Base-by-base conservation (phyloP, 805 yeast genomes). In the Suhomyces pyralidae region DNA sequence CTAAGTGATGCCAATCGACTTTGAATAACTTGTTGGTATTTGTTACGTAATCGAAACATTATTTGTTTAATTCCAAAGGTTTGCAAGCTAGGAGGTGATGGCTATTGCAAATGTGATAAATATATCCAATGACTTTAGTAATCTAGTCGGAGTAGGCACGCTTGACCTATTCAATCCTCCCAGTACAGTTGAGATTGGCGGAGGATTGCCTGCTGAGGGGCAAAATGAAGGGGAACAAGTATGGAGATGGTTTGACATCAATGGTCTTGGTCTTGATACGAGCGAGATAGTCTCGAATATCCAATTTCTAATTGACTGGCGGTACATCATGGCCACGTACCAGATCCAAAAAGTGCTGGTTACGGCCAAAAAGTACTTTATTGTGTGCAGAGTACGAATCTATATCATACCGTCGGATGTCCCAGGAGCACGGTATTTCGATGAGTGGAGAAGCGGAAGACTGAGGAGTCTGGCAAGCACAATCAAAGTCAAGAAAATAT, bases 181-280 rank as follows among this genome's bases (percentile, higher is more conserved):
- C 0, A 52, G 66, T 12, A n/a, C 19, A 4, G 24, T 46, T 8
- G 49, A 46, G 7, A 46, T 46, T 5, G 49, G 49, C 4, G 49
- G 49, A 12, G 49, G 49, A n/a, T 15, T 45, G 12, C 19, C 24
- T 12, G 22, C 12, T 19, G 25, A 40, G 15, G 25, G 7, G 30
- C 20, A 7, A 30, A 9, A 14, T 5, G 45, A 26, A 9, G 45
- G 44, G n/a, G 44, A 17, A 9, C 15, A 8, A 14, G 12, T 15
- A 7, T 84, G 88, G 88, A 59, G 47, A 48, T 83, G 88, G 88
- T 65, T 82, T 14, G 83, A 82, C 55, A 68, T 80, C 8, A 80
- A 80, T 15, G 69, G 60, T 54, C 62, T 73, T 4, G 32, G 32
- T 15, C 32, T 14, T 12, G 15, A n/a, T 3, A 22, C 3, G 36